A percentile compares a stretch with the other conserved stretches of the same genome.
Evolutionary conservation across 1,139 yeast genomes (phyloP).

Genomic region (Petasospora rhodanensis): DNA sequence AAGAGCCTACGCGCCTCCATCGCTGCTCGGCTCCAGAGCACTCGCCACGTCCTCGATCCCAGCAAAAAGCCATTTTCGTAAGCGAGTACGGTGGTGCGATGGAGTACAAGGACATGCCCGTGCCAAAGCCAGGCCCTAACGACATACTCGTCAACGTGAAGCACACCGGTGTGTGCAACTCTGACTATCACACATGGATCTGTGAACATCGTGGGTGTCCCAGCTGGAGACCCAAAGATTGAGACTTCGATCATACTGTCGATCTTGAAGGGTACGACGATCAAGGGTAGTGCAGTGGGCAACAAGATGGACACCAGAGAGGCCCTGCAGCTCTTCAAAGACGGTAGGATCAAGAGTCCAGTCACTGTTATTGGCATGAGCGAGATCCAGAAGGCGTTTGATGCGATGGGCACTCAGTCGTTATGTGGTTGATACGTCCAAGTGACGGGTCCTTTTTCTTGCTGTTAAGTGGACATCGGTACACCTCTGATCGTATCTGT

Average conservation of each 20-base stretch:
- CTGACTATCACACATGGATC: slow-evolving; percentile 47
- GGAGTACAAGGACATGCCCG: slow-evolving; percentile 36
- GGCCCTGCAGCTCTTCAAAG: slow-evolving; percentile 14
- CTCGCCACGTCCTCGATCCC: slow-evolving; percentile 23
- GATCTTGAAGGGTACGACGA: slow-evolving; percentile 8
- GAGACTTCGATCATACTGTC: slow-evolving; percentile 9
- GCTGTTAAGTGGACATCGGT: no score
- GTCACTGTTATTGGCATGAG: slow-evolving; percentile 13
- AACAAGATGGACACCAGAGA: slow-evolving; percentile 14
- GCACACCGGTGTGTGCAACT: slow-evolving; percentile 49
- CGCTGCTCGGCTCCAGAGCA: slow-evolving; percentile 1
- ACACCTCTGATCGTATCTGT: no score
- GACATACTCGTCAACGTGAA: slow-evolving; percentile 43
- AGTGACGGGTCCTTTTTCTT: no score
- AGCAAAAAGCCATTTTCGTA: slow-evolving; percentile 34
- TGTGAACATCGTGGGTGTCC: slow-evolving; percentile 14
- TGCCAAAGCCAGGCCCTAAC: slow-evolving; percentile 29
- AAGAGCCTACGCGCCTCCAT: not conserved
- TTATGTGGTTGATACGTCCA: slow-evolving; percentile 13
- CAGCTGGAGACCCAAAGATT: slow-evolving; percentile 11
- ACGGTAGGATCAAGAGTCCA: slow-evolving; percentile 11
- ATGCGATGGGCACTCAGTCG: slow-evolving; percentile 11
- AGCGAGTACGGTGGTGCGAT: slow-evolving; percentile 31
- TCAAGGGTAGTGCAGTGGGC: slow-evolving; percentile 15
- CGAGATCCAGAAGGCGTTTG: slow-evolving; percentile 8